These are phyloP conservation scores for Xylariaceae sp. DNA, from an alignment of 2,329 filamentous ascomycete genomes.

Conservation along the genomic window DNA sequence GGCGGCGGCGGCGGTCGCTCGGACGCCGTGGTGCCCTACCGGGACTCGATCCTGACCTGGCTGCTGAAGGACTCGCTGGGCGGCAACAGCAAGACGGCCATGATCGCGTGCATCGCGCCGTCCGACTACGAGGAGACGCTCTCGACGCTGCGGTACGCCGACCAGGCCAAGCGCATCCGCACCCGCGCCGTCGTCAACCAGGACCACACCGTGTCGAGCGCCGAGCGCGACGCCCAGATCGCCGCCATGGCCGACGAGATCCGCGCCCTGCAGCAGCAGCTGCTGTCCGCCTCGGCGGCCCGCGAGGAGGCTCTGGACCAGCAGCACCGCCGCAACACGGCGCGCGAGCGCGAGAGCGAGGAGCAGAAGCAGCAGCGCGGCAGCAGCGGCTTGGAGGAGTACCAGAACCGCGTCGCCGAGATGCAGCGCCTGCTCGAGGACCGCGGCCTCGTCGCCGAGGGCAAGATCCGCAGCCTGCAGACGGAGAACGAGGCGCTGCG, in stretches of 20 bases:
- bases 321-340: conserved; percentile 62
- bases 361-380: no score
- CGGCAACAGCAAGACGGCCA: conserved; percentile 96
- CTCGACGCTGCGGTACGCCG: conserved; percentile 90
- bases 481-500: conserved; percentile 86
- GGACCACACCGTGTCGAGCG: conserved; percentile 82
- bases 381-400: conserved; percentile 70
- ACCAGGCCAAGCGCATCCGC: conserved; percentile 95
- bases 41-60: conserved; percentile 79
- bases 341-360: conserved; percentile 63
- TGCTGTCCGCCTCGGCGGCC: conserved; percentile 63
- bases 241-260: conserved; percentile 94
- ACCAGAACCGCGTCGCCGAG: conserved; percentile 79
- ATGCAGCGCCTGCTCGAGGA: conserved; percentile 98
- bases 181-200: conserved; percentile 94
- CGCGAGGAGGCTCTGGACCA: no score
- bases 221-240: conserved; percentile 91
- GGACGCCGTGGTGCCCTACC: conserved; percentile 71
- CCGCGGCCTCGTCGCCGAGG: conserved; percentile 78
- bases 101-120: conserved; percentile 96
- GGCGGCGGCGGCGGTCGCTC: conserved; percentile 41
- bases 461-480: conserved; percentile 84
- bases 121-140: conserved; percentile 96
- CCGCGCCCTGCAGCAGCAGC: conserved; percentile 71
- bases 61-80: conserved; percentile 91